phyloP scores from a whole-genome alignment of 441 rosid species.

The Eutrema salsugineum region DNA sequence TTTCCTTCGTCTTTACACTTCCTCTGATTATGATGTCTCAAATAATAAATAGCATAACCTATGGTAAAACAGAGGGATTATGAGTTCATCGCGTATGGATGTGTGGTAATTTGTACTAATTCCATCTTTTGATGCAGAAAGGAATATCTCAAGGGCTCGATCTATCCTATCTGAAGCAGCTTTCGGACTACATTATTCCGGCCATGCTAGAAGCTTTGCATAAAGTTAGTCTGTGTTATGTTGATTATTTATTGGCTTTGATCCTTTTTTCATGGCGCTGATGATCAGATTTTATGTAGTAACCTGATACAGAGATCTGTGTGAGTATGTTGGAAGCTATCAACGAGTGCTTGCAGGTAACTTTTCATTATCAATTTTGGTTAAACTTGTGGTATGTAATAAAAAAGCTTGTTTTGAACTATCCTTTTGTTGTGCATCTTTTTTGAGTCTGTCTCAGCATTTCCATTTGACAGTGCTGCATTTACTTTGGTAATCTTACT shows the following conservation, averaged over 20 bases:
- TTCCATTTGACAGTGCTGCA: not conserved
- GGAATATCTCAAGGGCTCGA: slow-evolving; percentile 85
- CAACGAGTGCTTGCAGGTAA: slow-evolving; percentile 97
- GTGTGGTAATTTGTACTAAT: slow-evolving; percentile 14
- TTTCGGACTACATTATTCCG: slow-evolving; percentile 91
- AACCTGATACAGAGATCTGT: slow-evolving; percentile 96
- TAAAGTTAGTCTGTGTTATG: slow-evolving; percentile 52
- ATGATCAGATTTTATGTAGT: slow-evolving; percentile 54
- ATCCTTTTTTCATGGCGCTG: not conserved
- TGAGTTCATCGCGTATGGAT: not conserved
- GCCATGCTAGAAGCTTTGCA: slow-evolving; percentile 94
- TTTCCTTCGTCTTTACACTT: slow-evolving; percentile 7
- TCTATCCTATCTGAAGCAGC: slow-evolving; percentile 83
- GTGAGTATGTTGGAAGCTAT: slow-evolving; percentile 96
- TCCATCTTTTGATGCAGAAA: slow-evolving; percentile 46
- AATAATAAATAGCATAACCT: not conserved
- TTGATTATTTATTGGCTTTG: not conserved
- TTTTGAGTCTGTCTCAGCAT: not conserved
- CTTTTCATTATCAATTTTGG: not conserved
- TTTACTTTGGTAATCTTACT: not conserved
- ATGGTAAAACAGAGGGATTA: not conserved
- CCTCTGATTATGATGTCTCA: slow-evolving; percentile 1
- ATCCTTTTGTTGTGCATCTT: not conserved
- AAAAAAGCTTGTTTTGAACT: not conserved
- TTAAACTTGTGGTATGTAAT: not conserved